Conservation (phyloP, 2,329 filamentous ascomycete species). For the Penicillium vulpinum region DNA sequence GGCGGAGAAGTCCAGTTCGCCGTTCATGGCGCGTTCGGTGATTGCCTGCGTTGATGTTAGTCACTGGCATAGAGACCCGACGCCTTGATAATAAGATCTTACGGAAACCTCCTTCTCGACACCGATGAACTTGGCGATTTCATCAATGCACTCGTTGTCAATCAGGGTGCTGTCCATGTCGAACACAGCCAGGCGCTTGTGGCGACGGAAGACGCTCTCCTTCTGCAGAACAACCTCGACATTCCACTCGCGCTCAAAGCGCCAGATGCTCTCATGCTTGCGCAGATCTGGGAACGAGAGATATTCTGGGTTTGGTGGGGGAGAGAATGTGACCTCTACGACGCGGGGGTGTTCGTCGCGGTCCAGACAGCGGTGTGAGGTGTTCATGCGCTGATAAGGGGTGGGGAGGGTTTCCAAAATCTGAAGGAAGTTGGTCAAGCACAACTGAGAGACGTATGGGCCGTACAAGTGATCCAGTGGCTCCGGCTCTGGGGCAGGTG, state of each 20-base stretch:
- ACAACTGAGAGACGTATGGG: constrained; percentile 55
- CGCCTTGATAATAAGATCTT: constrained; percentile 4
- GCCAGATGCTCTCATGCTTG: constrained; percentile 77
- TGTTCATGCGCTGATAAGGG: constrained; percentile 51
- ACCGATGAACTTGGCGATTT: constrained; percentile 81
- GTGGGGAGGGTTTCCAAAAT: constrained; percentile 52
- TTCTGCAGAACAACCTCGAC: constrained; percentile 77
- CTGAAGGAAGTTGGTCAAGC: constrained; percentile 57
- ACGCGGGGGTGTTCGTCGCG: constrained; percentile 51
- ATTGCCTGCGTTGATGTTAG: constrained; percentile 58
- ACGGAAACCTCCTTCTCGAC: constrained; percentile 77
- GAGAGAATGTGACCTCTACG: constrained; percentile 54
- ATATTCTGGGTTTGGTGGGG: constrained; percentile 51
- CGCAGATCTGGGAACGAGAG: constrained; percentile 66
- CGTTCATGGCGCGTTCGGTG: constrained; percentile 91
- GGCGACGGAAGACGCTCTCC: constrained; percentile 71
- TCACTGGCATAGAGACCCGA: not conserved
- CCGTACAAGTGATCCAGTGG: constrained; percentile 58
- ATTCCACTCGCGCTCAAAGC: constrained; percentile 86
- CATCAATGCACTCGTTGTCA: constrained; percentile 95
- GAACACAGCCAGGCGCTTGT: constrained; percentile 88
- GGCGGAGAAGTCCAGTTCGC: constrained; percentile 86
- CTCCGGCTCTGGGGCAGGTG: constrained; percentile 55
- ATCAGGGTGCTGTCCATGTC: constrained; percentile 99
- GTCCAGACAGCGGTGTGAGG: constrained; percentile 51